phyloP scores from a whole-genome alignment of 257 asterid genomes.

The Fraxinus americana region DNA sequence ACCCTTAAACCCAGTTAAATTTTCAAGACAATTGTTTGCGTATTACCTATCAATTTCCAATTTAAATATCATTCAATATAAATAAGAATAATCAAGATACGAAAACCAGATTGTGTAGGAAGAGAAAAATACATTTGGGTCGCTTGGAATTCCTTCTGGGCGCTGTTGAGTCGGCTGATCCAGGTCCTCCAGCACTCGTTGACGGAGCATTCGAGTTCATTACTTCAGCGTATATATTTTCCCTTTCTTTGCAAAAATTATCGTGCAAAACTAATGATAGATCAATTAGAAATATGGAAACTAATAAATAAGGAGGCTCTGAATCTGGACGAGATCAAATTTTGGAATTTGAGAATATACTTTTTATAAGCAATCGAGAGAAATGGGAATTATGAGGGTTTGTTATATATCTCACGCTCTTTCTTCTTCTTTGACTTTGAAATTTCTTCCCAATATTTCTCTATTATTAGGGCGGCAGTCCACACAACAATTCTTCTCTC shows the following conservation, averaged over 20 bases:
- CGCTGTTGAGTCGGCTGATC: conserved; percentile 46
- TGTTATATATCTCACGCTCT: background rate
- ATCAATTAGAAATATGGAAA: too few species aligned
- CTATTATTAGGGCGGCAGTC: too few species aligned
- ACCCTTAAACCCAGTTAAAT: background rate
- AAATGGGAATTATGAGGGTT: background rate
- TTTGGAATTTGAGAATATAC: background rate
- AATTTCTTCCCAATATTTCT: background rate
- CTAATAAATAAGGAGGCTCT: background rate
- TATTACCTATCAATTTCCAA: background rate
- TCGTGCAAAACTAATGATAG: background rate
- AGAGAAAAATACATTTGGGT: conserved; percentile 52
- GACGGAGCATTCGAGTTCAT: conserved; percentile 49
- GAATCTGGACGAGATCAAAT: background rate
- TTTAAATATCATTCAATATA: background rate
- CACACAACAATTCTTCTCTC: too few species aligned
- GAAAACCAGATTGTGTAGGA: background rate
- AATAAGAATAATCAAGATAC: background rate
- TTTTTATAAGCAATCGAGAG: background rate
- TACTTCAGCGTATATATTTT: background rate
- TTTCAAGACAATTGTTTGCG: background rate
- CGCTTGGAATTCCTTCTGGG: conserved; percentile 49
- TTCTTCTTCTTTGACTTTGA: conserved; percentile 15
- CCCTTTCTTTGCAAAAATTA: background rate
- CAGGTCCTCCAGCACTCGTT: conserved; percentile 43